These are phyloP conservation scores for Colletotrichum viniferum DNA, from an alignment of 2,329 filamentous ascomycete genomes.

Conservation along the genomic window DNA sequence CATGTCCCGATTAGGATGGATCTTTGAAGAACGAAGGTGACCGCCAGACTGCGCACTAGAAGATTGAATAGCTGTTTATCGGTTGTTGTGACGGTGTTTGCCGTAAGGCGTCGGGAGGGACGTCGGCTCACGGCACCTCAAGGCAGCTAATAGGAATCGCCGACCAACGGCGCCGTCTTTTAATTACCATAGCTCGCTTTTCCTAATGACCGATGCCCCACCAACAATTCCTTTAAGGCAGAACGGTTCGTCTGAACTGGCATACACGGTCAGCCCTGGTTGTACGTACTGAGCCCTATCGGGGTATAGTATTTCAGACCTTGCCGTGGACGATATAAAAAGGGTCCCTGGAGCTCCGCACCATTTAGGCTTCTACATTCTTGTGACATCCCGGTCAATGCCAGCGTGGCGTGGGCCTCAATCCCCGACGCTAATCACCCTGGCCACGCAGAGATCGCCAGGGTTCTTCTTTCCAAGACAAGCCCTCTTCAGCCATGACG, in stretches of 20 bases:
- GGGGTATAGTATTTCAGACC: background rate
- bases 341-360: background rate
- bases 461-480: background rate
- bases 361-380: background rate
- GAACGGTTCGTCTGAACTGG: background rate
- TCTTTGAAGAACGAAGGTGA: background rate
- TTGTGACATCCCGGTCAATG: background rate
- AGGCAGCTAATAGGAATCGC: background rate
- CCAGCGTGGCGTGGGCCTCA: background rate
- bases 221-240: background rate
- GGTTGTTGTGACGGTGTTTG: background rate
- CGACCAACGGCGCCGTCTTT: background rate
- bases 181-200: background rate
- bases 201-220: background rate
- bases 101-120: background rate
- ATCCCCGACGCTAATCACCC: background rate
- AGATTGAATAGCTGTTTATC: background rate
- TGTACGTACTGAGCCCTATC: background rate
- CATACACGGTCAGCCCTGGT: background rate
- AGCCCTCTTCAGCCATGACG: background rate
- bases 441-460: background rate
- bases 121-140: background rate
- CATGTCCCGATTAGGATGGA: constrained; percentile 42
- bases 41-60: background rate
- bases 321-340: background rate